Conservation (phyloP, 1,284 basidiomycete species). For the Boletellus deceptivus region DNA sequence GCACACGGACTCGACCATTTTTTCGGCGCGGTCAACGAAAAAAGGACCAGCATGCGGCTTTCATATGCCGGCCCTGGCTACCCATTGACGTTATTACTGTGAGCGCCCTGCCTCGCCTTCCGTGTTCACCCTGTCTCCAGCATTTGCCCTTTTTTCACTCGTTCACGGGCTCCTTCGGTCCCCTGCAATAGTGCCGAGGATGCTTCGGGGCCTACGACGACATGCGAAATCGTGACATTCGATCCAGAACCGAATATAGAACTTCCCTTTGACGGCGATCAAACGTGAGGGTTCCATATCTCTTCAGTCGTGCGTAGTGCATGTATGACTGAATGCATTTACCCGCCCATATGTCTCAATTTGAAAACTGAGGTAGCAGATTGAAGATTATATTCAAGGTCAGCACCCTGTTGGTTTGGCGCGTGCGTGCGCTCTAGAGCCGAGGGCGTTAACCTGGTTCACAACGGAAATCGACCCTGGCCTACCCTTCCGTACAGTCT, state of each 20-base stretch:
- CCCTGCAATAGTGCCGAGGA: slow-evolving; percentile 74
- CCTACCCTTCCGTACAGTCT: slow-evolving; percentile 5
- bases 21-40: slow-evolving; percentile 49
- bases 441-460: slow-evolving; percentile 1
- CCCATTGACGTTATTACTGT: slow-evolving; percentile 81
- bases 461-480: neutral
- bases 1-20: slow-evolving; percentile 47
- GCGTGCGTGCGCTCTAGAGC: neutral
- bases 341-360: neutral
- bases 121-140: neutral
- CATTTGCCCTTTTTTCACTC: neutral
- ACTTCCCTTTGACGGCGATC: slow-evolving; percentile 71
- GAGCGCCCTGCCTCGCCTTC: slow-evolving; percentile 34
- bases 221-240: slow-evolving; percentile 84
- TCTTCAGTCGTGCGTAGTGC: slow-evolving; percentile 1
- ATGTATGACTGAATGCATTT: slow-evolving; percentile 8
- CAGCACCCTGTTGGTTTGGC: slow-evolving; percentile 11
- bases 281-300: slow-evolving; percentile 47
- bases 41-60: slow-evolving; percentile 82
- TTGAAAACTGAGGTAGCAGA: slow-evolving; percentile 42
- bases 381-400: slow-evolving; percentile 88
- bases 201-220: slow-evolving; percentile 79
- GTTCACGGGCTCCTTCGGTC: neutral
- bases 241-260: slow-evolving; percentile 82
- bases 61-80: slow-evolving; percentile 78